Conservation (phyloP, 2,329 filamentous ascomycete genomes). For the Penicillium capsulatum region DNA sequence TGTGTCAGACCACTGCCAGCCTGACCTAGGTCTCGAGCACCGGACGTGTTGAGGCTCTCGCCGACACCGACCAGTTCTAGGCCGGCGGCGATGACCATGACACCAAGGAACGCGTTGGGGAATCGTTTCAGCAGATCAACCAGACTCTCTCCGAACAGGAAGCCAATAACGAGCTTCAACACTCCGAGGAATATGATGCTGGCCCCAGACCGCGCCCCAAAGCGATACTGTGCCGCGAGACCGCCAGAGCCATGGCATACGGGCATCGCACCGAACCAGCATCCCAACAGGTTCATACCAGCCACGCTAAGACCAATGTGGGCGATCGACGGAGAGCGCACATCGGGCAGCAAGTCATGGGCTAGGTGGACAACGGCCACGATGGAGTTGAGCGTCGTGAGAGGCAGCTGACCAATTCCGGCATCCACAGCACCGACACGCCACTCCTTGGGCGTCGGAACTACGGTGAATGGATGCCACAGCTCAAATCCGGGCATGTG, state of each 20-base stretch:
- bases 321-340: constrained; percentile 67
- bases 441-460: constrained; percentile 49
- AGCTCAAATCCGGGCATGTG: constrained; percentile 52
- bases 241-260: constrained; percentile 91
- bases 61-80: constrained; percentile 83
- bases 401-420: constrained; percentile 78
- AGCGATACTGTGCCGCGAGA: constrained; percentile 83
- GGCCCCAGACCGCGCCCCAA: constrained; percentile 82
- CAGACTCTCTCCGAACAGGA: constrained; percentile 71
- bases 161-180: constrained; percentile 70
- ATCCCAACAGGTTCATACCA: constrained; percentile 75
- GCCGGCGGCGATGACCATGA: constrained; percentile 87
- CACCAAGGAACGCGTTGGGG: constrained; percentile 70
- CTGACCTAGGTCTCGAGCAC: constrained; percentile 55
- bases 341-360: constrained; percentile 67
- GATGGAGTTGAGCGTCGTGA: constrained; percentile 89
- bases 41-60: constrained; percentile 73
- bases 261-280: constrained; percentile 94
- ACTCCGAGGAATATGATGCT: constrained; percentile 75
- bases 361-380: constrained; percentile 80
- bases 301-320: constrained; percentile 77
- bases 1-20: constrained; percentile 21
- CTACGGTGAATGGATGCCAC: constrained; percentile 56
- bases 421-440: constrained; percentile 57
- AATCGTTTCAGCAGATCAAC: constrained; percentile 66